Evolutionary conservation across 768 basidiomycete species (phyloP), one percentile per base, ranked within the genome.

Genomic region (Russula abietina): DNA sequence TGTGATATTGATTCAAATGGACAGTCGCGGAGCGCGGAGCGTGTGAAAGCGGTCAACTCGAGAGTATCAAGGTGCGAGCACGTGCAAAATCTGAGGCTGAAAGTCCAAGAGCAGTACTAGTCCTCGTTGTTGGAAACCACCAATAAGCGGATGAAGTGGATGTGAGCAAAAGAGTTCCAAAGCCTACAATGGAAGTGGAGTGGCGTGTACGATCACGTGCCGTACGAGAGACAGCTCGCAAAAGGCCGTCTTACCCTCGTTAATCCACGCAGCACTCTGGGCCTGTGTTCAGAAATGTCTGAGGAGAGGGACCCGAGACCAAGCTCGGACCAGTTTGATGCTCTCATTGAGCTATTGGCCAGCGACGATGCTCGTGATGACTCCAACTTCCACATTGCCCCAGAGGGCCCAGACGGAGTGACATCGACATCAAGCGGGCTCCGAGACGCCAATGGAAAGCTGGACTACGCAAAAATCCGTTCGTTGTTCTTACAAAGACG

Each of bases 341-440:
- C 67, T 26, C 64, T 68, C 11, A 59, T 68, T 17, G 68, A 68
- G 46, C 51, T 68, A 16, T 48, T 68, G n/a, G 68, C 66, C 30
- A 65, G 63, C 22, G 64, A 62, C 14, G 68, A 68, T 32, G 28
- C 65, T 17, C 26, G 33, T 24, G 62, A 57, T 9, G 56, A 67
- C 59, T 58, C 61, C 14, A 55, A 59, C 41, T 55, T 50, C 17
- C 57, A 67, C 43, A 60, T 50, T 9, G 48, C 17, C 49, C 56
- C 62, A 11, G 63, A 60, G 26, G 64, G 55, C n/a, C n/a, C n/a
- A n/a, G n/a, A n/a, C n/a, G n/a, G n/a, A n/a, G n/a, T n/a, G n/a
- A n/a, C n/a, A 6, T 19, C 45, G 16, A 11, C 57, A 38, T 59
- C 61, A 7, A 57, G 12, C 10, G 67, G 43, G 22, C 56, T 68